Evolutionary conservation across 208 protist species (phyloP), one percentile per base, ranked within the genome.

Genomic region (Herpetomonas samuelpessoai): DNA sequence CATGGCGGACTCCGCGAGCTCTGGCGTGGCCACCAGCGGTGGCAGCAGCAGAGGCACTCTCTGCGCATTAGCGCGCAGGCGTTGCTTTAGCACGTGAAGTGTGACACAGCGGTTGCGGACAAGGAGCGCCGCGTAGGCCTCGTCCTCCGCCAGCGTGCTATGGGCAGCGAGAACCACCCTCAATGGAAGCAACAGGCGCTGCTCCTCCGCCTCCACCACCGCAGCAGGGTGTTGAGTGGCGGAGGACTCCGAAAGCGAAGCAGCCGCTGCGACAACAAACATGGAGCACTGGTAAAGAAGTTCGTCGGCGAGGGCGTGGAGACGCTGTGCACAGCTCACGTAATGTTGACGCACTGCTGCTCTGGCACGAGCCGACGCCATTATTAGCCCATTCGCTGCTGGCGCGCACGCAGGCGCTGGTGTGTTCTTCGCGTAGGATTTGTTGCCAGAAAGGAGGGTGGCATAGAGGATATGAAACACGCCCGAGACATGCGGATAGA

Each of bases 401-500:
- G 44, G 16, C 16, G 3, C 44, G 18, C 16, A 10, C 16, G 4
- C 44, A 19, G 10, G 12, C 10, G 3, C 16, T 41, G 35, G 35
- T 14, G 6, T 41, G 35, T 14, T 14, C 35, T 41, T 41, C 6
- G 35, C 35, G 14, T 41, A 41, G 35, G 44, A 9, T 22, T 19
- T 3, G 44, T 22, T 19, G 44, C 44, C 16, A 3, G 44, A 22
- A 9, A 24, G 44, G 16, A 48, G 18, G 44, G 44, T 48, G 26
- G n/a, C 0, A 2, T 63, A 1, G 39, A 39, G 47, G 29, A 25
- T 7, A 3, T 22, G 14, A n/a, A 31, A 38, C 9, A 55, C 6
- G 27, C 49, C 49, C 28, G 49, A 55, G 24, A 30, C 49, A n/a
- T 55, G 49, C 12, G 49, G 49, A 30, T 55, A 55, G 3, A 4